A percentile compares a stretch with the other conserved stretches of the same genome.
These are phyloP conservation scores for Calendula officinalis DNA, from an alignment of 129 eudicot species.

Conservation along the genomic window DNA sequence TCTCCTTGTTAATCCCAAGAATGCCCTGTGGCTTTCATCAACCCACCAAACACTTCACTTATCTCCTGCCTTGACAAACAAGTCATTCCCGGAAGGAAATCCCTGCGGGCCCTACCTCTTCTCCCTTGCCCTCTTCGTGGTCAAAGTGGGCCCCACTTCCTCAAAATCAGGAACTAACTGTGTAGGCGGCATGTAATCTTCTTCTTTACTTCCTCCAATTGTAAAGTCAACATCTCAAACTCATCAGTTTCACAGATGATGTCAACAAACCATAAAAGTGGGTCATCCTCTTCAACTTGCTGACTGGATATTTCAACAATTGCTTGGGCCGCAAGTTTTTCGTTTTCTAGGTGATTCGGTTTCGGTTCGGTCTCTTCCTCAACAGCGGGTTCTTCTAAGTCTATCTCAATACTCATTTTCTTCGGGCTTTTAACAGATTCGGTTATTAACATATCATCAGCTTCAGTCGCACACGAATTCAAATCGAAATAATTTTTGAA, in stretches of 20 bases:
- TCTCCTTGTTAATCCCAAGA: slow-evolving; percentile 52
- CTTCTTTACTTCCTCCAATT: slow-evolving; percentile 49
- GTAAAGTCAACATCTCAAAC: slow-evolving; percentile 67
- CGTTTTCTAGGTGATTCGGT: slow-evolving; percentile 28
- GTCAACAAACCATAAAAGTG: slow-evolving; percentile 50
- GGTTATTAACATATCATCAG: slow-evolving; percentile 34
- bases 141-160: slow-evolving; percentile 45
- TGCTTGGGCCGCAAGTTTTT: slow-evolving; percentile 55
- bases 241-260: slow-evolving; percentile 37
- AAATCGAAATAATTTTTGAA: slow-evolving; percentile 50
- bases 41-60: slow-evolving; percentile 66
- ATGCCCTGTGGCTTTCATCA: slow-evolving; percentile 88
- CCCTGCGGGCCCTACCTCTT: slow-evolving; percentile 79
- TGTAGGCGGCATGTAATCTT: slow-evolving; percentile 74
- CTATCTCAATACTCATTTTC: slow-evolving; percentile 47
- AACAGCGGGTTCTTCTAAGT: slow-evolving; percentile 64
- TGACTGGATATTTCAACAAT: slow-evolving; percentile 43
- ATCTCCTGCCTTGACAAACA: slow-evolving; percentile 73
- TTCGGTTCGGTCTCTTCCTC: slow-evolving; percentile 31
- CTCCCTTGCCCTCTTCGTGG: slow-evolving; percentile 68
- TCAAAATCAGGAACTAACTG: slow-evolving; percentile 51
- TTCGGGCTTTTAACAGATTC: slow-evolving; percentile 33
- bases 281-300: slow-evolving; percentile 20
- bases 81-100: slow-evolving; percentile 78
- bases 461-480: slow-evolving; percentile 57